Conservation (phyloP, 148 eudicot species). For the Pouteria glomerata region DNA sequence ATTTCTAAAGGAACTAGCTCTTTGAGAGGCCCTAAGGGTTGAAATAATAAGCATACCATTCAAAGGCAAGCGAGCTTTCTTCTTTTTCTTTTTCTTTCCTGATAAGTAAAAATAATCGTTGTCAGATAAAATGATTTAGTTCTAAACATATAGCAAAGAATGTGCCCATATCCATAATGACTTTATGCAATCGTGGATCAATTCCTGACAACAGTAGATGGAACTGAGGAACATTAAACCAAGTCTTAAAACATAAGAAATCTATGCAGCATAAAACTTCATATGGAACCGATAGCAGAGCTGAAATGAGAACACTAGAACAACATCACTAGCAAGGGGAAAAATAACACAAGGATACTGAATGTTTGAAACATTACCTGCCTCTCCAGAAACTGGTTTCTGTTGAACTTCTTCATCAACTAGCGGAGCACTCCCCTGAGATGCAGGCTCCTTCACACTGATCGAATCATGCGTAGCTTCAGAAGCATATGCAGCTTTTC, state of each 20-base stretch:
- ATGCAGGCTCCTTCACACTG: slow-evolving; percentile 50
- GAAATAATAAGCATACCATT: no score
- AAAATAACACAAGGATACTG: background rate
- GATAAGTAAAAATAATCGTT: slow-evolving; percentile 22
- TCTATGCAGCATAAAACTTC: background rate
- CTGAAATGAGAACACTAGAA: background rate
- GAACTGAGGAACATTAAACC: background rate
- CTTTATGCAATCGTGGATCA: background rate
- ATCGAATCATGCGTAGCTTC: slow-evolving; percentile 63
- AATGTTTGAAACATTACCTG: slow-evolving; percentile 34
- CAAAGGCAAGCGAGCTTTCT: slow-evolving; percentile 35
- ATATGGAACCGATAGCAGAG: background rate
- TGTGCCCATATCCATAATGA: background rate
- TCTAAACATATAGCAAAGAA: background rate
- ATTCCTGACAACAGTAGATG: background rate
- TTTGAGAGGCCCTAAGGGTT: background rate
- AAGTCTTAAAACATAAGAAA: background rate
- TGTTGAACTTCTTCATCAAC: slow-evolving; percentile 66
- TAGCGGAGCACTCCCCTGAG: slow-evolving; percentile 50
- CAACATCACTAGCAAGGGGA: background rate
- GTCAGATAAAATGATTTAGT: background rate
- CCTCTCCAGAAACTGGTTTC: slow-evolving; percentile 49
- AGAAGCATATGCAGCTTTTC: slow-evolving; percentile 47
- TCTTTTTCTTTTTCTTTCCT: slow-evolving; percentile 87
- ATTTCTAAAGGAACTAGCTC: background rate